Percentiles rank a stretch among this genome's conserved stretches.
phyloP scores from a whole-genome alignment of 2,329 filamentous ascomycete genomes.

The Ceratocystis eucalypticola region DNA sequence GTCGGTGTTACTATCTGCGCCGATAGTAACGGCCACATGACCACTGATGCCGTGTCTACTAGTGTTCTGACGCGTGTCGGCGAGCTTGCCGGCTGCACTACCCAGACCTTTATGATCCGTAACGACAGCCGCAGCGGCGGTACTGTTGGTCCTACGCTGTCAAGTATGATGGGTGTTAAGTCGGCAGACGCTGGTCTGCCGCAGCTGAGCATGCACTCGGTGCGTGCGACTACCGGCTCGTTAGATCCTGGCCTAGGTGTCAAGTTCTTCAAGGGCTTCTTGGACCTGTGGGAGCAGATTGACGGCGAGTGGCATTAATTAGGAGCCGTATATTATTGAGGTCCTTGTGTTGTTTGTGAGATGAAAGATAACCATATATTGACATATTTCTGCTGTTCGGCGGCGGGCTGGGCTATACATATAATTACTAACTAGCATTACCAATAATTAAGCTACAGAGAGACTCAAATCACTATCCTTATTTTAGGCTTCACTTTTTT shows the following conservation, averaged over 20 bases:
- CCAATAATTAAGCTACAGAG: too few species aligned
- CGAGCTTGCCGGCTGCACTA: conserved; percentile 52
- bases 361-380: too few species aligned
- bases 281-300: conserved; percentile 73
- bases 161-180: conserved; percentile 63
- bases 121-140: conserved; percentile 84
- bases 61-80: conserved; percentile 68
- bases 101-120: conserved; percentile 88
- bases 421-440: too few species aligned
- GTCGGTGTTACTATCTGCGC: conserved; percentile 67
- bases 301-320: conserved; percentile 59
- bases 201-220: conserved; percentile 87
- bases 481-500: neutral
- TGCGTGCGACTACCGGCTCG: conserved; percentile 75
- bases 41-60: conserved; percentile 76
- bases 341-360: too few species aligned
- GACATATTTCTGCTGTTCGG: too few species aligned
- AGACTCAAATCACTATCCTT: neutral
- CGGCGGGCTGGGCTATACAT: too few species aligned
- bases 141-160: conserved; percentile 88
- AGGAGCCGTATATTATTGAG: conserved; percentile 12
- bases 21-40: conserved; percentile 92
- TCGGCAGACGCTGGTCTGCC: conserved; percentile 80
- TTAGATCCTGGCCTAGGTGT: conserved; percentile 80
- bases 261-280: conserved; percentile 76